A percentile compares a stretch with the other conserved stretches of the same genome.
phyloP scores from a whole-genome alignment of 2,329 filamentous ascomycete genomes.

The Stemphylium lycopersici region DNA sequence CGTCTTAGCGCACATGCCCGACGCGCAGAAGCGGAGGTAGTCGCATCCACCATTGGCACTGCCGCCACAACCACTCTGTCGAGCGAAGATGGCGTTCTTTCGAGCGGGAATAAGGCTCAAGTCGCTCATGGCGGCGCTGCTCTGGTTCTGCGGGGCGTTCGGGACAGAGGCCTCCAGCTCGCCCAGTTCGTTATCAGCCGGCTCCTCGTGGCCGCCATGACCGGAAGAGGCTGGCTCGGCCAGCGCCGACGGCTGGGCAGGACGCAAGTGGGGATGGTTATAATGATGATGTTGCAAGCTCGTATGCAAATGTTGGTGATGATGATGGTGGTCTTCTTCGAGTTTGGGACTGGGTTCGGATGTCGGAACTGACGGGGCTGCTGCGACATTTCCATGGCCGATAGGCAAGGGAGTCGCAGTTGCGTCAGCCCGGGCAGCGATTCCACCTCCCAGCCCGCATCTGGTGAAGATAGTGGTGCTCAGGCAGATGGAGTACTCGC shows the following conservation, averaged over 20 bases:
- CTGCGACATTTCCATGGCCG: background rate
- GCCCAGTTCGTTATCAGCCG: background rate
- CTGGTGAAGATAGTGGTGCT: no score
- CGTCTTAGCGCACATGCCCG: slow-evolving; percentile 1
- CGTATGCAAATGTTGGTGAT: no score
- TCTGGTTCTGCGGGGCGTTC: slow-evolving; percentile 1
- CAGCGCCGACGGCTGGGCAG: no score
- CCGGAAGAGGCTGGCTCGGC: no score
- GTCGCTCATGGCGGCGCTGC: background rate
- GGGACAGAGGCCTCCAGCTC: background rate
- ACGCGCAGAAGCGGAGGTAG: slow-evolving; percentile 3
- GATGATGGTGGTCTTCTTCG: no score
- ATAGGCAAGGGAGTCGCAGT: slow-evolving; percentile 1
- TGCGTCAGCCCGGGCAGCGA: background rate
- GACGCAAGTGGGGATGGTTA: background rate
- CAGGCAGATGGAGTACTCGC: no score
- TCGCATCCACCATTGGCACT: slow-evolving; percentile 6
- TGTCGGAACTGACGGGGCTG: background rate
- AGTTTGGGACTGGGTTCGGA: background rate
- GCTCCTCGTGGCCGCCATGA: background rate
- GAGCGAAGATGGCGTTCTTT: no score
- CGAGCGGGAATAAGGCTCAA: background rate
- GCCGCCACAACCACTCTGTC: background rate
- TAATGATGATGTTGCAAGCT: no score
- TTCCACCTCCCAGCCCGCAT: no score